Percentiles rank a stretch among this genome's conserved stretches.
Evolutionary conservation across 2,329 filamentous ascomycete genomes (phyloP).

Genomic region (Keithomyces neogunnii): DNA sequence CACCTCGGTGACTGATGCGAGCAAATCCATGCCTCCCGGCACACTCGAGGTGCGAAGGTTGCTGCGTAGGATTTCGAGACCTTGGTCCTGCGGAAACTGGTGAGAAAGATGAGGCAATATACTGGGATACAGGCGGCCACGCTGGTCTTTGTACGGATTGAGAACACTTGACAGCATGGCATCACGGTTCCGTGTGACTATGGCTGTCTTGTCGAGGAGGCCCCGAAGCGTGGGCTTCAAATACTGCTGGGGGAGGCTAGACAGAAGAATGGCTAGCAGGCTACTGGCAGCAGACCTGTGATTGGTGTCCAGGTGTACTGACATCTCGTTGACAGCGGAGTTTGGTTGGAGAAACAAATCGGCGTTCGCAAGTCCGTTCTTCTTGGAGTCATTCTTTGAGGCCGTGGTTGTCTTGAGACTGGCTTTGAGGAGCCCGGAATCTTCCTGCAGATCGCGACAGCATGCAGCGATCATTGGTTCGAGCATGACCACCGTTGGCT

Average conservation of each 20-base stretch:
- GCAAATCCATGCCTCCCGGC: conserved; percentile 17
- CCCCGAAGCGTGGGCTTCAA: conserved; percentile 64
- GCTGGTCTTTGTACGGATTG: conserved; percentile 60
- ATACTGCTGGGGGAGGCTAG: conserved; percentile 54
- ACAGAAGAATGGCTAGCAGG: conserved; percentile 56
- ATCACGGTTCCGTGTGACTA: conserved; percentile 58
- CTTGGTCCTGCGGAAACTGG: conserved; percentile 52
- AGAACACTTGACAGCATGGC: conserved; percentile 77
- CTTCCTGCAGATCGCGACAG: conserved; percentile 64
- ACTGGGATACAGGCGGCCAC: conserved; percentile 58
- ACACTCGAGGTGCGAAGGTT: conserved; percentile 39
- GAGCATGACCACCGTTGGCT: conserved; percentile 55
- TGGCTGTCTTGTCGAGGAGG: conserved; percentile 72
- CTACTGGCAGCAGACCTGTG: conserved; percentile 48
- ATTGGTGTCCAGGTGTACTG: conserved; percentile 28
- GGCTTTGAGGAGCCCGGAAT: conserved; percentile 38
- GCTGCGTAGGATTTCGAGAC: conserved; percentile 62
- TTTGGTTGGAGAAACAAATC: conserved; percentile 57
- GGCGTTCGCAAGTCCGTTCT: conserved; percentile 50
- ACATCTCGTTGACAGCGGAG: conserved; percentile 21
- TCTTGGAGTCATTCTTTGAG: conserved; percentile 17
- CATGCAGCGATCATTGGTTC: conserved; percentile 54
- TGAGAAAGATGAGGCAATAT: conserved; percentile 72
- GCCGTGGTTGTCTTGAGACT: conserved; percentile 22
- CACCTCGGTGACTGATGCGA: conserved; percentile 26